Conservation (phyloP, 495 filamentous ascomycete genomes). For the Baudoinia panamericana region DNA sequence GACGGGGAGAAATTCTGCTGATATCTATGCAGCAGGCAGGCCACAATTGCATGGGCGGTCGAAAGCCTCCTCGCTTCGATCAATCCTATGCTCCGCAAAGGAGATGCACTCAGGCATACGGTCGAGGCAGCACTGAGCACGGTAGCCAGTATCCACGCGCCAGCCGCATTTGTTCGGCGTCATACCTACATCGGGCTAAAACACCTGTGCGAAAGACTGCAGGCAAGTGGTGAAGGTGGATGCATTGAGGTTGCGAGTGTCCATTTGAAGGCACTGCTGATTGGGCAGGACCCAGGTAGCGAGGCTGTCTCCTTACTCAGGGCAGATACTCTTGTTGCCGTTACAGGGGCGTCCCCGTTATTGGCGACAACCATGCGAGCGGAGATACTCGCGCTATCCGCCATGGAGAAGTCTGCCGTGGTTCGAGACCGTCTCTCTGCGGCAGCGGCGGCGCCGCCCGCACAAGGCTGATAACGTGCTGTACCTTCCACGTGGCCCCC, state of each 20-base stretch:
- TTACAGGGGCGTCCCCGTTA: neutral
- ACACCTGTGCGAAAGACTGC: conserved; percentile 11
- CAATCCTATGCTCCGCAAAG: conserved; percentile 5
- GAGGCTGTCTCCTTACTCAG: conserved; percentile 15
- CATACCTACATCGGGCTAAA: conserved; percentile 3
- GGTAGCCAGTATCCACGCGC: neutral
- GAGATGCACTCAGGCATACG: neutral
- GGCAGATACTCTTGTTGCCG: conserved; percentile 12
- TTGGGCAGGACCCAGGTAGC: conserved; percentile 7
- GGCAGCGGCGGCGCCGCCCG: neutral
- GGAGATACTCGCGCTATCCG: neutral
- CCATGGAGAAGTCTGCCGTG: conserved; percentile 2
- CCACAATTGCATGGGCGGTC: conserved; percentile 7
- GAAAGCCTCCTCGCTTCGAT: conserved; percentile 12
- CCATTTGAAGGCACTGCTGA: conserved; percentile 5
- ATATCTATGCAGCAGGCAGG: conserved; percentile 7
- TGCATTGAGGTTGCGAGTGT: neutral
- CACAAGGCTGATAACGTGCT: too few species aligned
- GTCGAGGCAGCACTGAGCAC: neutral
- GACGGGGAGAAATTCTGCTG: too few species aligned
- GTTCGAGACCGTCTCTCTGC: conserved; percentile 12
- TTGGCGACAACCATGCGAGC: neutral
- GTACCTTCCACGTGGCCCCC: too few species aligned
- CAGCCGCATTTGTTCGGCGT: conserved; percentile 4
- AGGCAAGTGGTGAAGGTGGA: neutral